Base-by-base conservation (phyloP, 371 early-diverging fungal genomes). In the Dichotomocladium elegans region DNA sequence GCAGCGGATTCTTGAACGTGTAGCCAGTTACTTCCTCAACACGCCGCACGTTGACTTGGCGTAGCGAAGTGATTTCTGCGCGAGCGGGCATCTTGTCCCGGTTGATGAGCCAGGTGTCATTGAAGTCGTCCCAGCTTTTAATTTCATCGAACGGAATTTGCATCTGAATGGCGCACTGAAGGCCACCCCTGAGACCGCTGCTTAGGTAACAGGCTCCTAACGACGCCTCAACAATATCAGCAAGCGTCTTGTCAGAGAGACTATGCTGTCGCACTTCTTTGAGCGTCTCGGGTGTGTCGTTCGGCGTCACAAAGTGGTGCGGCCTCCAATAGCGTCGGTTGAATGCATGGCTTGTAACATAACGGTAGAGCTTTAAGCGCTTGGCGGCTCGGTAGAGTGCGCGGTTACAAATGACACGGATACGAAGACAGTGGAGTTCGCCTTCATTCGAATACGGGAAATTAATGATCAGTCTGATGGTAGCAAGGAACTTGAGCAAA, bases 221-320 rank as follows among this genome's bases (percentile, higher is more conserved):
- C 4, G 90, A 64, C 0, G 96, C 92, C 63, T 96, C 97, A 0
- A 97, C 82, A 33, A 91, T 69, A 77, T 96, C 97, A 1, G 97
- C 96, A 29, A 93, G 62, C 0, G 84, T 83, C 57, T 97, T 95
- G 53, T 92, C 88, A 1, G 90, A 87, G 11, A 91, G 59, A 37
- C 49, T 63, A 49, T 84, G 80, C 2, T 51, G 48, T 19, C 45
- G 57, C n/a, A 66, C 29, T 7, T 57, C 59, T 12, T 69, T 61
- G 1, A 72, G 55, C 0, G 67, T 66, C 1, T 70, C 67, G 34
- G 64, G 55, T 3, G 60, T 64, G 47, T 80, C 81, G 0, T 49
- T 60, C 4, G 47, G 44, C 7, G 72, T 53, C 2, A 58, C 48
- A 47, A 83, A 83, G 17, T 70, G 60, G 9, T 75, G 71, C 1